A percentile compares a stretch with the other conserved stretches of the same genome.
Conservation (phyloP, 208 protist species). For the Leishmania martiniquensis region DNA sequence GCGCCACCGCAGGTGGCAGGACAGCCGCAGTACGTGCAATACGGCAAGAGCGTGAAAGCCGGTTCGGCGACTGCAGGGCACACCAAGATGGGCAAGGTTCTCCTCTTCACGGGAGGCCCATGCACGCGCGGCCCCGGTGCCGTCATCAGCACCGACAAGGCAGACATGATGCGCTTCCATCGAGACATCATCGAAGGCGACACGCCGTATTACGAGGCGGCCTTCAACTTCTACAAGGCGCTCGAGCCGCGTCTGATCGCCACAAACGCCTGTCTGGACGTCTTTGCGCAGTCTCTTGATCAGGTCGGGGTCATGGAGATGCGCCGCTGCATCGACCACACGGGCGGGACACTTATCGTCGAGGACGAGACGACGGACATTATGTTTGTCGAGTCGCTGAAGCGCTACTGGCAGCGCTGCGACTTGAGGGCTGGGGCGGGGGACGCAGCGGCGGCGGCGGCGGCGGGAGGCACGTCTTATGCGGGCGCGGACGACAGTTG, state of each 20-base stretch:
- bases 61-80: constrained; percentile 2
- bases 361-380: constrained; percentile 94
- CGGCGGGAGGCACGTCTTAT: neutral
- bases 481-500: neutral
- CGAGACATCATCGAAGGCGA: constrained; percentile 95
- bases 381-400: constrained; percentile 81
- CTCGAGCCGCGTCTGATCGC: constrained; percentile 86
- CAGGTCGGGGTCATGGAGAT: constrained; percentile 98
- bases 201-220: constrained; percentile 72
- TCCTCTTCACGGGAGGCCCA: constrained; percentile 96
- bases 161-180: constrained; percentile 97
- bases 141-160: constrained; percentile 89
- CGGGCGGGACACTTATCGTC: constrained; percentile 95
- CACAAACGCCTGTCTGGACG: constrained; percentile 95
- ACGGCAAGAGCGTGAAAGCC: constrained; percentile 12
- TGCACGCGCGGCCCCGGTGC: constrained; percentile 95
- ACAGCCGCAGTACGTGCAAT: constrained; percentile 16
- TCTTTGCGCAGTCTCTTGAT: constrained; percentile 97
- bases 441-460: neutral
- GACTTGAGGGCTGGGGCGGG: constrained; percentile 37
- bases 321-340: constrained; percentile 85
- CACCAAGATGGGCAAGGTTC: constrained; percentile 64
- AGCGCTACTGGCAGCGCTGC: constrained; percentile 79
- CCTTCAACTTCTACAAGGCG: constrained; percentile 89
- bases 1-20: constrained; percentile 15